phyloP scores from a whole-genome alignment of 2,329 filamentous ascomycete species.

The Aspergillaceae sp. region DNA sequence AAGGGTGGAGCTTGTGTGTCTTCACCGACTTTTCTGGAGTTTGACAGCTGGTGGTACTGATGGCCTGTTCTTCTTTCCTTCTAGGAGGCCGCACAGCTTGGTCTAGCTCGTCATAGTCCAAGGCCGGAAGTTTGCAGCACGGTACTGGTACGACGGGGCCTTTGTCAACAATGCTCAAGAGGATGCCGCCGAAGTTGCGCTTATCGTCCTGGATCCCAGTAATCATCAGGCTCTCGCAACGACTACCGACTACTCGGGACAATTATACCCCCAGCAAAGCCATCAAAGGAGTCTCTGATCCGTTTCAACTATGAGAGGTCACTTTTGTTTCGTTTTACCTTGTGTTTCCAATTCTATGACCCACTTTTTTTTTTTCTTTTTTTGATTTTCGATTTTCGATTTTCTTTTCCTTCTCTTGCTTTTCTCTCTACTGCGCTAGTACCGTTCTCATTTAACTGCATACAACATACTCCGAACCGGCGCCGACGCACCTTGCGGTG shows the following conservation, averaged over 20 bases:
- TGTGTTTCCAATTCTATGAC: too few species aligned
- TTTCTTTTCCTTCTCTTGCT: too few species aligned
- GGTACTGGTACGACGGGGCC: constrained; percentile 87
- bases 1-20: constrained; percentile 17
- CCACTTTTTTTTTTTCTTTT: not conserved
- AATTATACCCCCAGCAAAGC: too few species aligned
- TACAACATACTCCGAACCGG: too few species aligned
- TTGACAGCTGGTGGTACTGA: constrained; percentile 17
- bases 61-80: constrained; percentile 10
- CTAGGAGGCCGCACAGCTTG: constrained; percentile 82
- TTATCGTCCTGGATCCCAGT: constrained; percentile 23
- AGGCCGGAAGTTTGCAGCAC: constrained; percentile 57
- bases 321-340: too few species aligned
- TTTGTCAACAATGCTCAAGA: constrained; percentile 82
- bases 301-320: too few species aligned
- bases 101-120: constrained; percentile 72
- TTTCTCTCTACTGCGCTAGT: too few species aligned
- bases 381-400: not conserved
- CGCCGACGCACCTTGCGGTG: too few species aligned
- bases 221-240: too few species aligned
- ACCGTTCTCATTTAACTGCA: too few species aligned
- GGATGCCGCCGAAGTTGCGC: constrained; percentile 77
- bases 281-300: too few species aligned
- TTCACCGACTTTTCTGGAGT: constrained; percentile 27
- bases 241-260: too few species aligned